These are phyloP conservation scores for Penicillium sp. DNA, from an alignment of 2,329 filamentous ascomycete species.

Conservation along the genomic window DNA sequence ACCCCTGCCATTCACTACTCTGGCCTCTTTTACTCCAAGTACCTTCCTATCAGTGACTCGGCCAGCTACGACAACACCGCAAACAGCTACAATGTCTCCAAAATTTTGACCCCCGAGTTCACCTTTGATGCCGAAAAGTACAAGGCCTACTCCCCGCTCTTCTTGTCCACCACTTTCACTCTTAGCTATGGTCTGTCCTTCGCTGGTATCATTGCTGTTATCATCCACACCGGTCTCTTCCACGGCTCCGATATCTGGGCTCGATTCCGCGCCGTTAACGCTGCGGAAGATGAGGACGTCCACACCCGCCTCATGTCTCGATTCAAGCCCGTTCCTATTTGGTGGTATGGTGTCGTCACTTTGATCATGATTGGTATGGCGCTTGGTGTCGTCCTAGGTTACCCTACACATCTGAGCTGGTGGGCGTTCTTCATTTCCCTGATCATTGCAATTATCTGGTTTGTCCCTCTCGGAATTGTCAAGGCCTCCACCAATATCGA, in stretches of 20 bases:
- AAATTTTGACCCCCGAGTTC: slow-evolving; percentile 64
- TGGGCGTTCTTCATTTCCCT: slow-evolving; percentile 73
- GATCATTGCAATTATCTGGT: slow-evolving; percentile 65
- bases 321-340: slow-evolving; percentile 59
- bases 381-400: slow-evolving; percentile 54
- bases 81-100: slow-evolving; percentile 63
- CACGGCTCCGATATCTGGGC: slow-evolving; percentile 68
- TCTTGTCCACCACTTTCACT: slow-evolving; percentile 70
- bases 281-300: slow-evolving; percentile 57
- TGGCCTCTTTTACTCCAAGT: slow-evolving; percentile 66
- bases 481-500: slow-evolving; percentile 69
- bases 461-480: slow-evolving; percentile 65
- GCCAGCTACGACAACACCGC: slow-evolving; percentile 74
- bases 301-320: slow-evolving; percentile 61
- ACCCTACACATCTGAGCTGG: slow-evolving; percentile 70
- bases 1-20: slow-evolving; percentile 66
- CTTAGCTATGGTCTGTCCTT: slow-evolving; percentile 73
- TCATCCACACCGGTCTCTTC: slow-evolving; percentile 70
- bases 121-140: slow-evolving; percentile 68
- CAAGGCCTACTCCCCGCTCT: slow-evolving; percentile 64
- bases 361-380: slow-evolving; percentile 55
- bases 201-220: slow-evolving; percentile 68
- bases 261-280: slow-evolving; percentile 61
- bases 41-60: slow-evolving; percentile 70
- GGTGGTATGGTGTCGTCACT: slow-evolving; percentile 60